A percentile compares a stretch with the other conserved stretches of the same genome.
phyloP scores from a whole-genome alignment of 345 rosid species.

The Clausena lansium region DNA sequence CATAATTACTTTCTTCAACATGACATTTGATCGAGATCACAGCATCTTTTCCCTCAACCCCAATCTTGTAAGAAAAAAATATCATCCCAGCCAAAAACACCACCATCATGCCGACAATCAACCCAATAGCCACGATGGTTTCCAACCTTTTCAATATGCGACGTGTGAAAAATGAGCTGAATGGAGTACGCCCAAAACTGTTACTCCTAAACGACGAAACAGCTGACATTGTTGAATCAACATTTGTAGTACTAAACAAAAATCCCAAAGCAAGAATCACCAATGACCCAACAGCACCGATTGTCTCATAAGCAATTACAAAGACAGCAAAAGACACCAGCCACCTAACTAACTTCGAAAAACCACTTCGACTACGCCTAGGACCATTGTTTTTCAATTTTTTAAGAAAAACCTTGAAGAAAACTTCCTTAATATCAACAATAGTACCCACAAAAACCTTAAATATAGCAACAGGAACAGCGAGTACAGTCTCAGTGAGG shows the following conservation, averaged over 20 bases:
- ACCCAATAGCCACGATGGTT: conserved; percentile 78
- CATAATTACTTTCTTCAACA: conserved; percentile 81
- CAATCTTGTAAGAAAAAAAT: conserved; percentile 92
- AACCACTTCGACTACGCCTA: conserved; percentile 50
- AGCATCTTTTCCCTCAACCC: conserved; percentile 87
- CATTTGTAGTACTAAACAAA: conserved; percentile 57
- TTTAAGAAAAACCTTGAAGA: conserved; percentile 51
- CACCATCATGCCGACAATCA: conserved; percentile 78
- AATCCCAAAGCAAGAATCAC: conserved; percentile 64
- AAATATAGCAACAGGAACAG: conserved; percentile 73
- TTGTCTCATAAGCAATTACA: conserved; percentile 72
- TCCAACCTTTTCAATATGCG: conserved; percentile 70
- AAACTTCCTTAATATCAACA: conserved; percentile 66
- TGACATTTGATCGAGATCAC: conserved; percentile 79
- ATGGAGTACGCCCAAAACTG: conserved; percentile 56
- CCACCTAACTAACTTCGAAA: conserved; percentile 71
- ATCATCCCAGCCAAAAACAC: conserved; percentile 62
- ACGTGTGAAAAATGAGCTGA: conserved; percentile 74
- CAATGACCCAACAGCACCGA: conserved; percentile 68
- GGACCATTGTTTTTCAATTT: conserved; percentile 41
- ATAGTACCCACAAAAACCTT: conserved; percentile 71
- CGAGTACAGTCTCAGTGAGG: conserved; percentile 86
- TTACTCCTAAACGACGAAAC: conserved; percentile 61
- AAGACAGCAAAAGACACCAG: conserved; percentile 75
- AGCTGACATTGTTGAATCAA: conserved; percentile 64